These are phyloP conservation scores for Rosa hybrid DNA, from an alignment of 331 rosid species.

Conservation along the genomic window DNA sequence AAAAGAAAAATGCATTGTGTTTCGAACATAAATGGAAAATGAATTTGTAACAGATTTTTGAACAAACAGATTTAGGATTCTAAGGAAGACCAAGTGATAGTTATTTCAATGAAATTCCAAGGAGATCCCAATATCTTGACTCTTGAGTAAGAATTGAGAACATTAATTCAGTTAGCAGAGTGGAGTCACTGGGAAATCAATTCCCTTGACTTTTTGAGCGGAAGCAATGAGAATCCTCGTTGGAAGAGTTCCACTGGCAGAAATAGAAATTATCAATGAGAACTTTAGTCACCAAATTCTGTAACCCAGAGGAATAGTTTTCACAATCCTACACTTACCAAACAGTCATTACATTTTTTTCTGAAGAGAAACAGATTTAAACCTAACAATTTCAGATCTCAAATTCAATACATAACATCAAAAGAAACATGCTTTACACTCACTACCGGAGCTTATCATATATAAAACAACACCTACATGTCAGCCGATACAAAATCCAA, in stretches of 20 bases:
- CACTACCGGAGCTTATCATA: neutral
- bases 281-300: neutral
- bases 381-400: constrained; percentile 21
- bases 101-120: neutral
- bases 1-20: neutral
- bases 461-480: neutral
- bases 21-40: neutral
- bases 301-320: neutral
- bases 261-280: neutral
- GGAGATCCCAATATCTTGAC: neutral
- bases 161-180: too few relatives aligned
- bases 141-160: too few relatives aligned
- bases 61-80: neutral
- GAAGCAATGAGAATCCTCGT: neutral
- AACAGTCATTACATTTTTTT: neutral
- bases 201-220: too few relatives aligned
- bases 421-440: constrained; percentile 16
- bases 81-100: neutral
- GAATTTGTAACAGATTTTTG: neutral
- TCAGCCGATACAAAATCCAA: constrained; percentile 7
- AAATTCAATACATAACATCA: neutral
- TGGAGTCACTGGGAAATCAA: too few relatives aligned
- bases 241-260: neutral
- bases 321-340: neutral
- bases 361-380: neutral